These are phyloP conservation scores for Asterionellopsis glacialis DNA, from an alignment of 108 stramenopile genomes.

Conservation along the genomic window DNA sequence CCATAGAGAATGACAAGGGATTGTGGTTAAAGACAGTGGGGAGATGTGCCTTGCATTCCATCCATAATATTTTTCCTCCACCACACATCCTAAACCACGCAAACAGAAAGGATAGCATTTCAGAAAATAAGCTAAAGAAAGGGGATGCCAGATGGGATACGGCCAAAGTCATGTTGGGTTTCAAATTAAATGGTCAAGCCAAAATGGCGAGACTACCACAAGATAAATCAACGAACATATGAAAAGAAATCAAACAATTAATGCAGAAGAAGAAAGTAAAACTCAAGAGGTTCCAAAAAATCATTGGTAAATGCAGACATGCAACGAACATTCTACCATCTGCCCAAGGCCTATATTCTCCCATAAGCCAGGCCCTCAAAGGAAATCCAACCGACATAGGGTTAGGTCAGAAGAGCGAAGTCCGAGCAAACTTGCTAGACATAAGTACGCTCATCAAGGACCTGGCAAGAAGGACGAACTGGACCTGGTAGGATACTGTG, in stretches of 20 bases:
- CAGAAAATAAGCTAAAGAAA: slow-evolving; percentile 26
- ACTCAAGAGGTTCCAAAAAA: slow-evolving; percentile 24
- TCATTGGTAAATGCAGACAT: slow-evolving; percentile 31
- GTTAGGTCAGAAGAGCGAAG: not conserved
- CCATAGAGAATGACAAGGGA: no score
- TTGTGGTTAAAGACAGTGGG: no score
- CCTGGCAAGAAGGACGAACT: slow-evolving; percentile 19
- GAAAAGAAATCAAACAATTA: slow-evolving; percentile 11
- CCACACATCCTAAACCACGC: no score
- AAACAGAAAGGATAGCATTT: no score
- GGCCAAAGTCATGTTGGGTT: slow-evolving; percentile 33
- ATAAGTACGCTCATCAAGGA: slow-evolving; percentile 13
- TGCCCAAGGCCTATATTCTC: slow-evolving; percentile 22
- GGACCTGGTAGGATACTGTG: slow-evolving; percentile 21
- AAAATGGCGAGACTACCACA: no score
- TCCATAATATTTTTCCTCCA: no score
- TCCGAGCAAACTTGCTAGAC: slow-evolving; percentile 16
- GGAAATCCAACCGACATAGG: not conserved
- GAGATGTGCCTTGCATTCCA: no score
- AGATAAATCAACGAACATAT: slow-evolving; percentile 22
- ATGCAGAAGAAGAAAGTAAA: slow-evolving; percentile 4
- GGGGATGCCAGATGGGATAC: slow-evolving; percentile 9
- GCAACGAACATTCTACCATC: slow-evolving; percentile 30
- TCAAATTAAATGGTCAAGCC: slow-evolving; percentile 16
- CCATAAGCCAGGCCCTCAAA: slow-evolving; percentile 26